Base-by-base conservation (phyloP, 2,329 filamentous ascomycete genomes). In the Ophiostoma sp. region DNA sequence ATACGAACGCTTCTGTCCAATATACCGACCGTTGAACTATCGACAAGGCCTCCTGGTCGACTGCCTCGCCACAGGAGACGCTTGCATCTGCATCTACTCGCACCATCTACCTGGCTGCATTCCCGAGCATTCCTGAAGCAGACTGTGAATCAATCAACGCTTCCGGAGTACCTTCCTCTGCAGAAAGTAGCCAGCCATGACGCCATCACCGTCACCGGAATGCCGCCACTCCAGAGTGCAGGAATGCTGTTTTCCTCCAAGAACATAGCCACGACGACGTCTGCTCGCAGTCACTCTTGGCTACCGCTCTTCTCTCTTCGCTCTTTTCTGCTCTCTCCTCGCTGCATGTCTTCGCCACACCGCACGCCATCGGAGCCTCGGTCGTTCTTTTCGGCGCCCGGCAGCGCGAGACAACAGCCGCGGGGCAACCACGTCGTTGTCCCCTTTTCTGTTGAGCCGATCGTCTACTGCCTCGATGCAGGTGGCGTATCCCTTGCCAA, bases 321-420 rank as follows among this genome's bases (percentile, higher is more conserved):
- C 5, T 27, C 4, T 27, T 27, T 36, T 27, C 9, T 27, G 4
- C 49, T 3, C 49, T 55, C 8, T 47, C 5, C 1, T n/a, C n/a
- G 6, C 49, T 55, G 49, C 18, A 55, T 55, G 49, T 55, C 49
- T 55, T n/a, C 27, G 49, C 49, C 49, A 55, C 49, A 27, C 27
- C 27, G 27, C 27, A 27, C 49, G 27, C 49, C 49, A 55, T 27
- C n/a, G 49, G 18, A 9, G n/a, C 49, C 49, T 55, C 49, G 49
- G 49, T 55, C 49, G n/a, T 55, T 55, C n/a, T 55, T 9, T 55
- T 55, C 49, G 49, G 49, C 18, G 49, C 4, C 49, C 49, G 49
- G 49, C 49, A 55, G 18, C 27, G 49, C 49, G 27, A 55, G n/a
- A 55, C 49, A 55, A 11, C 49, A 55, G 18, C 49, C 49, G 27